Evolutionary conservation across 2,329 filamentous ascomycete species (phyloP).

Genomic region (Fusarium torulosum): DNA sequence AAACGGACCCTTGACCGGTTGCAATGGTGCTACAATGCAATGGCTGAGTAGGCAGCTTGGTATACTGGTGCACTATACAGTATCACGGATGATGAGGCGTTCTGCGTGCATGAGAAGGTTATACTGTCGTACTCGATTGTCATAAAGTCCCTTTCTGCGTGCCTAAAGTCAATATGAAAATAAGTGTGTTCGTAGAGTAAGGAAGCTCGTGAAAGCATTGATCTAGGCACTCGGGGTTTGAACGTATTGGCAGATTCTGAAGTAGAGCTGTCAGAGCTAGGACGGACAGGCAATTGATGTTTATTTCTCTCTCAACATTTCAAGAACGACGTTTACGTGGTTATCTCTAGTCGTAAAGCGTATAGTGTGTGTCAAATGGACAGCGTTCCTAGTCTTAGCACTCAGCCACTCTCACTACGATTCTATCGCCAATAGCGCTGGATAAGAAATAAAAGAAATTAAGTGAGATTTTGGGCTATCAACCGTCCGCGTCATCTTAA

Average conservation of each 20-base stretch:
- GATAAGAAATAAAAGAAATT: neutral
- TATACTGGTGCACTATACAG: neutral
- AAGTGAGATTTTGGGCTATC: neutral
- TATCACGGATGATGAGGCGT: neutral
- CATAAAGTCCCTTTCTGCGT: neutral
- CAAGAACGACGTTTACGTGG: neutral
- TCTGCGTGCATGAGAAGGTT: neutral
- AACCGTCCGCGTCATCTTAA: conserved; percentile 2
- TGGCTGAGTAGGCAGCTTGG: neutral
- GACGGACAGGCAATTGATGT: neutral
- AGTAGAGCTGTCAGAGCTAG: neutral
- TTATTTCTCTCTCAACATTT: neutral
- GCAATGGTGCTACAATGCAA: neutral
- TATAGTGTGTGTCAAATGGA: neutral
- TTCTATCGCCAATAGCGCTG: neutral
- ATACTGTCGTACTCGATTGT: neutral
- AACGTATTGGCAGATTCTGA: neutral
- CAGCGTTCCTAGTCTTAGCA: neutral
- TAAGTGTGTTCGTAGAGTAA: neutral
- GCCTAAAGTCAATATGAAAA: neutral
- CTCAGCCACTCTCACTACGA: neutral
- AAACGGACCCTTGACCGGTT: neutral
- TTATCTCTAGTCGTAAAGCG: neutral
- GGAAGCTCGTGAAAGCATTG: neutral
- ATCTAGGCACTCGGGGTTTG: neutral